These are phyloP conservation scores for Carex scoparia DNA, from an alignment of 176 grass and related monocot species.

Conservation along the genomic window DNA sequence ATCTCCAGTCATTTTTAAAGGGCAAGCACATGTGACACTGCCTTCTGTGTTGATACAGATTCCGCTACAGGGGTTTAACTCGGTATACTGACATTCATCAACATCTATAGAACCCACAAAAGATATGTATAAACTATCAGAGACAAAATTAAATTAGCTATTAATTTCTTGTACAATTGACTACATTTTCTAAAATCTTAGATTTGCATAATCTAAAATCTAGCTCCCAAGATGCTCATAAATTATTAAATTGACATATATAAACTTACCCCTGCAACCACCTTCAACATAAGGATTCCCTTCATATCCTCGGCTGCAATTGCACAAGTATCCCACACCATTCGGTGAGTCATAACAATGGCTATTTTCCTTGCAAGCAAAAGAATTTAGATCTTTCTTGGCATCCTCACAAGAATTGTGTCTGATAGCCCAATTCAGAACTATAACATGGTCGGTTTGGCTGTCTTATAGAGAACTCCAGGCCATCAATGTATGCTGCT, in stretches of 20 bases:
- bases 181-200: too few relatives aligned
- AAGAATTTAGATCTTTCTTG: background rate
- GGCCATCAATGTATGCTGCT: background rate
- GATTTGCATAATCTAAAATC: too few relatives aligned
- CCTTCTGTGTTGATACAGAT: constrained; percentile 9
- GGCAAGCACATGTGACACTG: constrained; percentile 1
- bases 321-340: constrained; percentile 37
- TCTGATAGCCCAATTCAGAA: constrained; percentile 35
- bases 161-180: too few relatives aligned
- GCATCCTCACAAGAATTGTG: constrained; percentile 15
- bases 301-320: constrained; percentile 28
- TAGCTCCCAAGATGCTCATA: background rate
- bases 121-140: background rate
- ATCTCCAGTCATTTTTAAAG: constrained; percentile 8
- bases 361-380: constrained; percentile 12
- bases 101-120: constrained; percentile 5
- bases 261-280: constrained; percentile 26
- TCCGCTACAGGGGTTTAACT: background rate
- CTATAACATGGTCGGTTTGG: background rate
- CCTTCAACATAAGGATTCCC: constrained; percentile 32
- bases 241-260: background rate
- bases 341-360: constrained; percentile 10
- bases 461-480: background rate
- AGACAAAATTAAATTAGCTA: background rate
- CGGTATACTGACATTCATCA: constrained; percentile 15